Evolutionary conservation across 1,139 yeast genomes (phyloP).

Genomic region (Hansenula sp.): DNA sequence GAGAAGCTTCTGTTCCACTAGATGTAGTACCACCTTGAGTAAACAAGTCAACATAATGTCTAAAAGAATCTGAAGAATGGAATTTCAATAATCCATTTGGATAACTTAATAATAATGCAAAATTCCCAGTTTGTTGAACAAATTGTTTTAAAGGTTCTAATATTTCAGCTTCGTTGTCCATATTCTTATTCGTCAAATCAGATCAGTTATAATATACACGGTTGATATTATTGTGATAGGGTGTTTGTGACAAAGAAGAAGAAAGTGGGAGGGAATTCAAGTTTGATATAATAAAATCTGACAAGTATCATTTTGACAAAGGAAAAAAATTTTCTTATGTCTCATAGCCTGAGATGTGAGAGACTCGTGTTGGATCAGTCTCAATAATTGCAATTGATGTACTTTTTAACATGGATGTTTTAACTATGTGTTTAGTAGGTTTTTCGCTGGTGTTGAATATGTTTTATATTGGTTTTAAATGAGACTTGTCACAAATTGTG

Average conservation of each 20-base stretch:
- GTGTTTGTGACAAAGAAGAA: background rate
- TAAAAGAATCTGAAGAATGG: conserved; percentile 2
- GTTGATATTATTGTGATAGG: no score
- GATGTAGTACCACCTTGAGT: background rate
- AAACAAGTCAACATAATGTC: background rate
- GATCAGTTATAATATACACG: no score
- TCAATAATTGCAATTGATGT: no score
- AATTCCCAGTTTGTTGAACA: background rate
- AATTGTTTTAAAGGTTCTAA: background rate
- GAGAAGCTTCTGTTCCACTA: no score
- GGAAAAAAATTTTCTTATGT: no score
- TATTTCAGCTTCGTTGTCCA: background rate
- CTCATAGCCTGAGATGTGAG: no score
- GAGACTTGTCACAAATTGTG: background rate
- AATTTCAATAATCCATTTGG: conserved; percentile 3
- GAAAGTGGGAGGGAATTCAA: background rate
- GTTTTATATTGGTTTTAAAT: background rate
- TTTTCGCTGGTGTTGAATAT: background rate
- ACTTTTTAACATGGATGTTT: background rate
- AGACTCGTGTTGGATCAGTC: no score
- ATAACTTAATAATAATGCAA: conserved; percentile 2
- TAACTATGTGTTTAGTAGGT: background rate
- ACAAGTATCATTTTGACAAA: background rate
- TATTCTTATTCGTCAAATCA: background rate
- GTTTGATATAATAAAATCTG: conserved; percentile 1